Base-by-base conservation (phyloP, 306 rosid genomes). In the Ceratonia siliqua region DNA sequence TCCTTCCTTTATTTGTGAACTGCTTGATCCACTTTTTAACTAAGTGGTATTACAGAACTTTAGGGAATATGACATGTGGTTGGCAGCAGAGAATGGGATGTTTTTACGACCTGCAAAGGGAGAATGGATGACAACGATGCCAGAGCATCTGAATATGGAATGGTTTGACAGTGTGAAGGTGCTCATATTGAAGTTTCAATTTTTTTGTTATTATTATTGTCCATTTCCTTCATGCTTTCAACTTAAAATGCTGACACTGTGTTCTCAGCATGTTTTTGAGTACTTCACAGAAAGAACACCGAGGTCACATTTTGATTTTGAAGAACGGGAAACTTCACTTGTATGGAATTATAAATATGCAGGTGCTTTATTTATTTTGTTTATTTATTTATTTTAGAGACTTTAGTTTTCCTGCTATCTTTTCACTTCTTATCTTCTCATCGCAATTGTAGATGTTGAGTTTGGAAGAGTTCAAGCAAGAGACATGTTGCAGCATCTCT, bases 31-130 rank as follows among this genome's bases (percentile, higher is more conserved):
- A 1, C 25, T 63, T 78, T 75, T 62, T 80, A 83, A 82, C 79
- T 17, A 13, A 27, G 57, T 39, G 42, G 66, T 82, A 73, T 72
- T 57, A 53, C 98, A 91, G 98, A 94, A 89, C 78, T 91, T 94
- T 68, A 84, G 78, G 81, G 91, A 88, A 74, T 86, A 85, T 41
- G 81, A 91, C 77, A 83, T 90, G 88, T 94, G 98, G 98, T 85
- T 94, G 84, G 98, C 98, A 57, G 98, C 98, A 13, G 98, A 94
- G 85, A 91, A 94, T 77, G 98, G 97, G 75, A 94, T 94, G 98
- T 94, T 94, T 77, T 62, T 94, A 68, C 85, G 91, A 50, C 80
- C 65, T 66, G 83, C 98, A 13, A 82, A 73, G 76, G 97, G 97
- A 43, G 89, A 83, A 24, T 94, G 98, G 98, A 91, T 94, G 98